These are phyloP conservation scores for Ceratocystis ficicola DNA, from an alignment of 2,329 filamentous ascomycete genomes.

Conservation along the genomic window DNA sequence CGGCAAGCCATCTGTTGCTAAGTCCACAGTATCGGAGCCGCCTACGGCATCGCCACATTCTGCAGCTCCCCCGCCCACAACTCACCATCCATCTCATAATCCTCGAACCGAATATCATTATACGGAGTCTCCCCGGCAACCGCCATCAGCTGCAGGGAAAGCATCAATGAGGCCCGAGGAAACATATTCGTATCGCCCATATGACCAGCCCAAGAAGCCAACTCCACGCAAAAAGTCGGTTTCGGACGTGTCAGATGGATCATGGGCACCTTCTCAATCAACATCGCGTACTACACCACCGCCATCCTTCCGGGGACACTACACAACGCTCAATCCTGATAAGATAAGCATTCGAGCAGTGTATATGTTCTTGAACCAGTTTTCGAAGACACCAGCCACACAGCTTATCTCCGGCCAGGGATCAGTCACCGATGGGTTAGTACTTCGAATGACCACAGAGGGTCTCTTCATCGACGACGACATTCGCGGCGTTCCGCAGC, in stretches of 20 bases:
- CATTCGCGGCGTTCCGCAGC: constrained; percentile 75
- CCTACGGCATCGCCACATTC: constrained; percentile 23
- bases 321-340: constrained; percentile 79
- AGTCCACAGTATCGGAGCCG: constrained; percentile 20
- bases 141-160: constrained; percentile 26
- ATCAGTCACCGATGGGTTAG: constrained; percentile 79
- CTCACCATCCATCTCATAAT: constrained; percentile 28
- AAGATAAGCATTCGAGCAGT: constrained; percentile 94
- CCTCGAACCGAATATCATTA: constrained; percentile 17
- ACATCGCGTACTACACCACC: constrained; percentile 76
- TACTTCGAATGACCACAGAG: constrained; percentile 84
- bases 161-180: constrained; percentile 50
- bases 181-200: constrained; percentile 61
- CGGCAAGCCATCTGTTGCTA: constrained; percentile 37
- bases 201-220: constrained; percentile 54
- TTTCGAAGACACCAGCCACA: constrained; percentile 76
- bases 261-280: constrained; percentile 72
- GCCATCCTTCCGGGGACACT: constrained; percentile 62
- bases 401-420: constrained; percentile 77
- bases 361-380: constrained; percentile 83
- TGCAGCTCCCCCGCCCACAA: constrained; percentile 23
- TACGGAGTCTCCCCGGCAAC: constrained; percentile 31
- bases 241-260: constrained; percentile 64
- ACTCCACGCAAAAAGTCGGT: constrained; percentile 51
- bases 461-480: constrained; percentile 97